Conservation (phyloP, 352 stramenopile species). For the Nothophytophthora sp. region DNA sequence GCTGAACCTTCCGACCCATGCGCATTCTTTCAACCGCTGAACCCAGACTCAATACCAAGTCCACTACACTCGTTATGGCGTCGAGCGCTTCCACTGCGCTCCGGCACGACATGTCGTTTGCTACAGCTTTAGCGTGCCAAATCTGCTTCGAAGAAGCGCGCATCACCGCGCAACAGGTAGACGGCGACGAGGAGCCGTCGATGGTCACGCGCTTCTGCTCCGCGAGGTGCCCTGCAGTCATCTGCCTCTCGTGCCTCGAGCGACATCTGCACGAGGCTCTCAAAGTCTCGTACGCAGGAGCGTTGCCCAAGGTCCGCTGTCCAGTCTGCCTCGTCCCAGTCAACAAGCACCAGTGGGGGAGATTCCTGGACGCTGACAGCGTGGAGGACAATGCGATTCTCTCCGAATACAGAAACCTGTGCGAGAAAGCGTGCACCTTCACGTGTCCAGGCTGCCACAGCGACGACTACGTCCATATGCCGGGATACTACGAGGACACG, state of each 20-base stretch:
- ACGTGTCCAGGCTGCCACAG: constrained; percentile 30
- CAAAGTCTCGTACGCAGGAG: constrained; percentile 31
- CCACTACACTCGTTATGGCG: too few species aligned
- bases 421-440: constrained; percentile 27
- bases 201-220: constrained; percentile 28
- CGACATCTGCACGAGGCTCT: constrained; percentile 25
- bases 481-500: constrained; percentile 9
- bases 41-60: too few species aligned
- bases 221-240: constrained; percentile 19
- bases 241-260: constrained; percentile 36
- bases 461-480: constrained; percentile 28
- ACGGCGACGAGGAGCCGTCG: constrained; percentile 4
- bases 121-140: constrained; percentile 20
- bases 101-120: neutral
- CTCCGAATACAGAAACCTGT: constrained; percentile 10
- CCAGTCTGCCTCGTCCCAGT: constrained; percentile 35
- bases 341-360: constrained; percentile 27
- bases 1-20: too few species aligned
- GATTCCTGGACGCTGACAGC: constrained; percentile 3
- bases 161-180: too few species aligned
- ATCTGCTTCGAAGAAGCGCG: constrained; percentile 40
- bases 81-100: too few species aligned
- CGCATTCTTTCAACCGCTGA: too few species aligned
- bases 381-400: constrained; percentile 1
- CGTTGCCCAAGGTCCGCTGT: constrained; percentile 43